These are phyloP conservation scores for Cymbidium sinense DNA, from an alignment of 106 monocot genomes.

Conservation along the genomic window DNA sequence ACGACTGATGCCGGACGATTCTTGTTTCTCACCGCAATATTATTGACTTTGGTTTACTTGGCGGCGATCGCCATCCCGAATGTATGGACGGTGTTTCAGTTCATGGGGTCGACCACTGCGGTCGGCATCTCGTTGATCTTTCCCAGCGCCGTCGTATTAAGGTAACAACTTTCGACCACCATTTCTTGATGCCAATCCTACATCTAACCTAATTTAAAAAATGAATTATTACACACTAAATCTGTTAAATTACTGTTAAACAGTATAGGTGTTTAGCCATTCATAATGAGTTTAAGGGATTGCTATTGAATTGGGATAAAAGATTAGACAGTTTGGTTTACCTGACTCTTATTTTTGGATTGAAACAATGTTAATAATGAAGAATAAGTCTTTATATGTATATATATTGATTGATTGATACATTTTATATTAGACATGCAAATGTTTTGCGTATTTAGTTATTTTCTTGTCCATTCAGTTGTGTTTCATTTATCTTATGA, in stretches of 20 bases:
- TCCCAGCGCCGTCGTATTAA: conserved; percentile 65
- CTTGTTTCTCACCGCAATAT: conserved; percentile 25
- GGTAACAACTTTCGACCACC: conserved; percentile 16
- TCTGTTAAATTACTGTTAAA: too few relatives aligned
- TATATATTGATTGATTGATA: too few relatives aligned
- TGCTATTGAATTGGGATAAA: too few relatives aligned
- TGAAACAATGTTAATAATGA: too few relatives aligned
- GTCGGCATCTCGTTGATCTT: conserved; percentile 80
- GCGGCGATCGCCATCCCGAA: conserved; percentile 65
- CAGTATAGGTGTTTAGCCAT: too few relatives aligned
- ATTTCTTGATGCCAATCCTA: not conserved
- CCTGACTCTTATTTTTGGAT: too few relatives aligned
- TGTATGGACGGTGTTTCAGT: conserved; percentile 76
- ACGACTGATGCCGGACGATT: conserved; percentile 34
- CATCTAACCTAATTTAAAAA: not conserved
- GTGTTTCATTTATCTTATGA: not conserved
- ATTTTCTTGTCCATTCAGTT: not conserved
- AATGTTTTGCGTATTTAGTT: not conserved
- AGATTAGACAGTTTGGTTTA: too few relatives aligned
- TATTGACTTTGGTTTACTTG: conserved; percentile 43
- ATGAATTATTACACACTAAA: not conserved
- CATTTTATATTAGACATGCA: too few relatives aligned
- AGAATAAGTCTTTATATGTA: too few relatives aligned
- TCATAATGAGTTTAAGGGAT: too few relatives aligned
- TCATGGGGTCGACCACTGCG: conserved; percentile 64